These are phyloP conservation scores for Boletales sp. DNA, from an alignment of 768 basidiomycete genomes.

Conservation along the genomic window DNA sequence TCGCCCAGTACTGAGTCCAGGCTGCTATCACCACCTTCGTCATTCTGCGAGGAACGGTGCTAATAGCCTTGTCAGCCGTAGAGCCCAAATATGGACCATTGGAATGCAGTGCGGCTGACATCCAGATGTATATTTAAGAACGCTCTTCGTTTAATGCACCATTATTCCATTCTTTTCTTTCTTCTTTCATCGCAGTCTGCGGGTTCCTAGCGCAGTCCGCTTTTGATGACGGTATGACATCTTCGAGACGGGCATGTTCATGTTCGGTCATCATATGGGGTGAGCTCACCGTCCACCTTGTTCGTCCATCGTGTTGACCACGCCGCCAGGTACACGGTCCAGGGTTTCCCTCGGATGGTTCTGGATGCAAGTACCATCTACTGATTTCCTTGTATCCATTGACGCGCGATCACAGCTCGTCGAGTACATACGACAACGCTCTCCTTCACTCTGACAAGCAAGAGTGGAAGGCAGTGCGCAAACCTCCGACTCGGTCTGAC, in stretches of 20 bases:
- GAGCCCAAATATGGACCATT: too few relatives aligned
- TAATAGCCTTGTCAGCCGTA: too few relatives aligned
- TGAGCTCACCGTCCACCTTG: not conserved
- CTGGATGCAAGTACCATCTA: not conserved
- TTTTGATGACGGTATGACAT: not conserved
- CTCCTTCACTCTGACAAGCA: not conserved
- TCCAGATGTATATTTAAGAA: not conserved
- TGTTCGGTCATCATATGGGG: not conserved
- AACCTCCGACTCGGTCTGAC: not conserved
- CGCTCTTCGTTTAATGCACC: not conserved
- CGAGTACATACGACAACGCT: not conserved
- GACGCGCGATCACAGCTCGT: not conserved
- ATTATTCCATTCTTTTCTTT: conserved; percentile 1
- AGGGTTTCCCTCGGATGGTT: not conserved
- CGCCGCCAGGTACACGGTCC: not conserved
- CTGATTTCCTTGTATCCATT: not conserved
- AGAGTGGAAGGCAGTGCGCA: not conserved
- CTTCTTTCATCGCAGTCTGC: not conserved
- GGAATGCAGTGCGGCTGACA: too few relatives aligned
- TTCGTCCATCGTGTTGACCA: not conserved
- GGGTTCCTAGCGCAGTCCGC: not conserved
- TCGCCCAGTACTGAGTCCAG: too few relatives aligned
- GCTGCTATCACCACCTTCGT: too few relatives aligned
- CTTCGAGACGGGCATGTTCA: not conserved
- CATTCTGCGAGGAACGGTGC: too few relatives aligned